These are phyloP conservation scores for Mycena capillaripes DNA, from an alignment of 768 basidiomycete genomes.

Conservation along the genomic window DNA sequence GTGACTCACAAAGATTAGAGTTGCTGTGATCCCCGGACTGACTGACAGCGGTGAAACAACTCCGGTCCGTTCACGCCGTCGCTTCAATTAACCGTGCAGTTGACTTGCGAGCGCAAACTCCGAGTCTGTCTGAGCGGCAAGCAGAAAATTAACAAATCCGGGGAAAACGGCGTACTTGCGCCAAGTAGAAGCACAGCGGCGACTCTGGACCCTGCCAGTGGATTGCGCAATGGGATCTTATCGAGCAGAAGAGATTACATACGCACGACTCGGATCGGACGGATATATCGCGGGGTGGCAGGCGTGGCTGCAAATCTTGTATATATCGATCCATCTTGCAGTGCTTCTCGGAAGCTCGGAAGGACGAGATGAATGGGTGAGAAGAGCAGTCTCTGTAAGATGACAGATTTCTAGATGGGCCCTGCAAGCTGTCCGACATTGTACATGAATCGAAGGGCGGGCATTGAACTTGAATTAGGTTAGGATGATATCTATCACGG, in stretches of 20 bases:
- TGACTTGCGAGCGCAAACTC: background rate
- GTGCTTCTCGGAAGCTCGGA: slow-evolving; percentile 6
- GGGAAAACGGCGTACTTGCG: slow-evolving; percentile 5
- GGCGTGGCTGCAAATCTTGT: slow-evolving; percentile 14
- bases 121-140: background rate
- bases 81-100: background rate
- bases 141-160: background rate
- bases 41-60: background rate
- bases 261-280: slow-evolving; percentile 10
- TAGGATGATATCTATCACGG: slow-evolving; percentile 15
- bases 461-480: background rate
- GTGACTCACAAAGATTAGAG: slow-evolving; percentile 1
- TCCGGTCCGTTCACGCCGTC: background rate
- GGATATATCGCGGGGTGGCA: slow-evolving; percentile 11
- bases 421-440: background rate
- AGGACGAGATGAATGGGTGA: background rate
- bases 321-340: background rate
- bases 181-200: background rate
- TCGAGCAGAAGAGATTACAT: slow-evolving; percentile 6
- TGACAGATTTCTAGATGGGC: slow-evolving; percentile 1
- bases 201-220: too few relatives aligned
- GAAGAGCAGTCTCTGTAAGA: background rate
- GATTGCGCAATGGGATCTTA: slow-evolving; percentile 3
- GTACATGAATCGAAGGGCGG: background rate
- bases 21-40: slow-evolving; percentile 10